Conservation (phyloP, 2,329 filamentous ascomycete genomes). For the Elsinoe perseae region DNA sequence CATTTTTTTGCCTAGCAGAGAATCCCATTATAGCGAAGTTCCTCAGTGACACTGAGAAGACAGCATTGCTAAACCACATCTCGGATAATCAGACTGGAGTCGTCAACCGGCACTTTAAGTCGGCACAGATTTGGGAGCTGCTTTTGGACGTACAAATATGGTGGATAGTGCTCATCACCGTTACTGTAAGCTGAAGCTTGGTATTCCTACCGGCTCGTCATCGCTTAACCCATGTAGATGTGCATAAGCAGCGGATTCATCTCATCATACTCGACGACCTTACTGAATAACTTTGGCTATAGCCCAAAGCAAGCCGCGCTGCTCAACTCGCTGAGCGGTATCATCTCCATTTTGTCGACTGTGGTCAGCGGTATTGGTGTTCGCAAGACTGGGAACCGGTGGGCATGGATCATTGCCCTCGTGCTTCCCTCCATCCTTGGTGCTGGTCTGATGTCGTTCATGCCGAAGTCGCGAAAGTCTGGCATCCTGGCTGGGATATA, state of each 20-base stretch:
- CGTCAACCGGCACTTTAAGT: constrained; percentile 41
- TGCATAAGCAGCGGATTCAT: constrained; percentile 49
- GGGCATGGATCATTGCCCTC: constrained; percentile 35
- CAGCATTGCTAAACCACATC: constrained; percentile 40
- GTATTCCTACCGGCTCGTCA: neutral
- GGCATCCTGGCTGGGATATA: constrained; percentile 32
- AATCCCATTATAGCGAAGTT: constrained; percentile 62
- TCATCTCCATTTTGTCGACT: constrained; percentile 47
- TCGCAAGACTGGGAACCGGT: constrained; percentile 42
- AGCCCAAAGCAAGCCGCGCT: constrained; percentile 40
- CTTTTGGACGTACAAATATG: constrained; percentile 54
- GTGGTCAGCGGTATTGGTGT: constrained; percentile 43
- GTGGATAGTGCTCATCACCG: constrained; percentile 31
- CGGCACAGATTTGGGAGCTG: constrained; percentile 48
- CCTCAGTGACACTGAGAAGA: constrained; percentile 49
- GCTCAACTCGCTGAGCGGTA: constrained; percentile 49
- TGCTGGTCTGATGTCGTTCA: constrained; percentile 18
- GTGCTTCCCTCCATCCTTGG: constrained; percentile 15
- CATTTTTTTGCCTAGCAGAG: constrained; percentile 34
- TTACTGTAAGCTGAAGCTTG: constrained; percentile 13
- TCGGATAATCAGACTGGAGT: constrained; percentile 38
- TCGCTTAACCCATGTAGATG: constrained; percentile 35
- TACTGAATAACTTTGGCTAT: constrained; percentile 29
- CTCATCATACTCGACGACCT: constrained; percentile 48
- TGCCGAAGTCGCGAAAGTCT: constrained; percentile 37